phyloP scores from a whole-genome alignment of 2,329 filamentous ascomycete species.

The Monosporascus sp. region DNA sequence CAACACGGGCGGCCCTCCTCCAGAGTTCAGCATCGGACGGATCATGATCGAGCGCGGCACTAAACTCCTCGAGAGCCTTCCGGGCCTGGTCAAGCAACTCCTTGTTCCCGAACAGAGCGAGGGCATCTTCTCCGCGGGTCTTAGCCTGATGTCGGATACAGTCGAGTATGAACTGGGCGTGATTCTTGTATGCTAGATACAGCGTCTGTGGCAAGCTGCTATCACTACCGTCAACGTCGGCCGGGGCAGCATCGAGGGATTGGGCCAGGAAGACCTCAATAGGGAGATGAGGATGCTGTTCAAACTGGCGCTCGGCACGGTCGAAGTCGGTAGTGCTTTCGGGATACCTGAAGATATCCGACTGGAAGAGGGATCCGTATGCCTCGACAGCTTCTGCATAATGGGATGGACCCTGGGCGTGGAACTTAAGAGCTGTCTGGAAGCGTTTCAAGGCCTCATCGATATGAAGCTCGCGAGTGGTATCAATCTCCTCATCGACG shows the following conservation, averaged over 20 bases:
- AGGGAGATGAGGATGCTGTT: constrained; percentile 37
- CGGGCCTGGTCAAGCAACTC: constrained; percentile 34
- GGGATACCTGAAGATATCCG: constrained; percentile 89
- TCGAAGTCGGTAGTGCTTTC: constrained; percentile 84
- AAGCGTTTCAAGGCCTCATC: constrained; percentile 96
- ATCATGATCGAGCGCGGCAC: constrained; percentile 56
- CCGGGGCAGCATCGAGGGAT: constrained; percentile 51
- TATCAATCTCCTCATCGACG: constrained; percentile 85
- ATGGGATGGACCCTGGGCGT: constrained; percentile 75
- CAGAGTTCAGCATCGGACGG: constrained; percentile 64
- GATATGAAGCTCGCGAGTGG: constrained; percentile 92
- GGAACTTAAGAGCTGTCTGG: constrained; percentile 83
- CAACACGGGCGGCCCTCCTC: constrained; percentile 55
- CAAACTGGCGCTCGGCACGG: constrained; percentile 56
- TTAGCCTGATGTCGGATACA: constrained; percentile 51
- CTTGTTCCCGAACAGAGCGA: constrained; percentile 32
- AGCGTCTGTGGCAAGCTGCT: constrained; percentile 84
- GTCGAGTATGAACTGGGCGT: constrained; percentile 89
- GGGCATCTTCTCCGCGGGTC: constrained; percentile 16
- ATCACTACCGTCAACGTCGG: constrained; percentile 66
- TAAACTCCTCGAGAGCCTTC: constrained; percentile 52
- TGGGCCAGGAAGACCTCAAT: constrained; percentile 44
- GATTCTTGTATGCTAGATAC: constrained; percentile 92
- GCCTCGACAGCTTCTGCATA: constrained; percentile 74
- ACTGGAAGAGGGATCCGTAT: constrained; percentile 80